Evolutionary conservation across 345 rosid genomes (phyloP).

Genomic region (Eucalyptus pauciflora): DNA sequence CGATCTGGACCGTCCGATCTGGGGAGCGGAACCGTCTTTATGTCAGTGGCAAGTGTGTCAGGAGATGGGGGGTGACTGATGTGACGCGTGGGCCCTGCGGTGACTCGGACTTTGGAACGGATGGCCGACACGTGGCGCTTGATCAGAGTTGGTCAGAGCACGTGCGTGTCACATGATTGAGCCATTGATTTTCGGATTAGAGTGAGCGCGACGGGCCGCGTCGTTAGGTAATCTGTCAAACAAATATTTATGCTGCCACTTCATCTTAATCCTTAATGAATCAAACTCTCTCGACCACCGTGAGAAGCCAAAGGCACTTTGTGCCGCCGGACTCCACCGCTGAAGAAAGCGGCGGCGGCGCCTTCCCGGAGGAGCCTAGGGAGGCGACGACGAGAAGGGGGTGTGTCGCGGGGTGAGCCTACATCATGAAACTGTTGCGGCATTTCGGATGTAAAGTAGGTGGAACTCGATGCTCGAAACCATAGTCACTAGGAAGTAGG

Average conservation of each 20-base stretch:
- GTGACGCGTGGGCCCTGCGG: background rate
- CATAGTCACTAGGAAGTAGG: background rate
- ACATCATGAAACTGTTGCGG: background rate
- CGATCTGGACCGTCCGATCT: background rate
- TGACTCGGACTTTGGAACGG: background rate
- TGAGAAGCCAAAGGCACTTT: too few species aligned
- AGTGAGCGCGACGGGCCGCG: background rate
- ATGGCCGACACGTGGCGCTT: background rate
- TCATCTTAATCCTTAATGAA: background rate
- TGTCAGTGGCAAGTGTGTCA: background rate
- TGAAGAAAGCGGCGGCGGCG: background rate
- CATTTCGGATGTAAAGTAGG: background rate
- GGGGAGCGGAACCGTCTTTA: fast-evolving
- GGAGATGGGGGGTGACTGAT: background rate
- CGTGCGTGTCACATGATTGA: background rate
- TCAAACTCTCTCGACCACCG: background rate
- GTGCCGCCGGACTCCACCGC: background rate
- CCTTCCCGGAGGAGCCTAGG: background rate
- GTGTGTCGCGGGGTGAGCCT: background rate
- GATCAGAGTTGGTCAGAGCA: background rate
- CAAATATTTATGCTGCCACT: background rate
- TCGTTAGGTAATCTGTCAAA: background rate
- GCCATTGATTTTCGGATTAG: background rate
- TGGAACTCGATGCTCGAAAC: background rate
- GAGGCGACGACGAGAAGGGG: background rate